Evolutionary conservation across 2,329 filamentous ascomycete genomes (phyloP), one percentile per base, ranked within the genome.

Genomic region (Apiospora malaysiana): DNA sequence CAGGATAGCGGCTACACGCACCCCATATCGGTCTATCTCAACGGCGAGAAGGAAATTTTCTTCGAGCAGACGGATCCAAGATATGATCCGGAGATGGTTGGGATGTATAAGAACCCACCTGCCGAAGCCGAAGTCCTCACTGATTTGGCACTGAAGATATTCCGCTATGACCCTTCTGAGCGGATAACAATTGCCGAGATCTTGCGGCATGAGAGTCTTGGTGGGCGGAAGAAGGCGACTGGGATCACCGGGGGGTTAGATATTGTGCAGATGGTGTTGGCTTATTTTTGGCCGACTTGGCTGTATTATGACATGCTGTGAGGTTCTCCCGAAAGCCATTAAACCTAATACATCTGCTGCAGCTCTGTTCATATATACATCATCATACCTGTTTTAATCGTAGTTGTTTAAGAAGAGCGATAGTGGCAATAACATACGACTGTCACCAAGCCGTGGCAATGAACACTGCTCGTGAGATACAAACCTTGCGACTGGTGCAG

Each of bases 111-210:
- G 8, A 40, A 40, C 16, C 27, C 56, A 21, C 27, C 9, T 27
- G 56, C 18, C 4, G 56, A 63, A 40, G 56, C 16, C 2, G 56
- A 63, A 2, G 9, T 63, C 21, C 56, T 63, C 12, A 14, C 56
- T 10, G 56, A 63, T 32, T 63, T 63, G 32, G 56, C 56, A 32
- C 32, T 63, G 18, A 63, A 40, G 56, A 63, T 63, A 63, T 63
- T 59, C 21, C 56, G 56, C 16, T 63, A 63, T 32, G 32, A 63
- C 16, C 56, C 56, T 4, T 6, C 18, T 2, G 21, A 63, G 32
- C 56, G 32, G 10, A 63, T 40, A 40, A 23, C 8, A 23, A 2
- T 21, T 4, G 32, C 32, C 32, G 56, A 63, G 18, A 63, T 40
- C 21, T 18, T 63, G 56, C 9, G 27, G 9, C 56, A 63, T 40